Conservation (phyloP, 1,139 yeast species). For the Nadsonia commutata region DNA sequence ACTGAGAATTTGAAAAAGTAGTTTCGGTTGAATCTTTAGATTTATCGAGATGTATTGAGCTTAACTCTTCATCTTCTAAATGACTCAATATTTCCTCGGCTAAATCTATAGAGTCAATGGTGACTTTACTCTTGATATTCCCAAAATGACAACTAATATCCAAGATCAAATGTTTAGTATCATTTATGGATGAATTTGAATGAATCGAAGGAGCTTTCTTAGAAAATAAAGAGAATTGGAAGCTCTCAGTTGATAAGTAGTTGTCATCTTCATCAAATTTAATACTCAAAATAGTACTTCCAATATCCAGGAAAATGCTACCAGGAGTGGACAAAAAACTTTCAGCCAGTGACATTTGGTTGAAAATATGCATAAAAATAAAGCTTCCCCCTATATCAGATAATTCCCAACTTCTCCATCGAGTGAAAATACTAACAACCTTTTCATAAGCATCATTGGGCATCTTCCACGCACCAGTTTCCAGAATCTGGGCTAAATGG, state of each 20-base stretch:
- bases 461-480: constrained; percentile 22
- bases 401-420: constrained; percentile 92
- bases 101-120: neutral
- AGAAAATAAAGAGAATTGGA: constrained; percentile 11
- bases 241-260: constrained; percentile 21
- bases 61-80: neutral
- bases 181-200: neutral
- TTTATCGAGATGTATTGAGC: neutral
- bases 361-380: constrained; percentile 16
- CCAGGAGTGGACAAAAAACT: constrained; percentile 16
- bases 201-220: neutral
- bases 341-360: constrained; percentile 17
- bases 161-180: neutral
- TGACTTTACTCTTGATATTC: neutral
- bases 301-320: constrained; percentile 17
- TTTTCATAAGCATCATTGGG: constrained; percentile 40
- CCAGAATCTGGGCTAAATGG: constrained; percentile 12
- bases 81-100: neutral
- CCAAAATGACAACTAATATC: neutral
- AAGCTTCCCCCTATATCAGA: constrained; percentile 41
- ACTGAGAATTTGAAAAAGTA: neutral
- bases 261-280: constrained; percentile 20
- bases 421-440: constrained; percentile 44
- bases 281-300: constrained; percentile 18
- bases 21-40: neutral